A percentile compares a stretch with the other conserved stretches of the same genome.
These are phyloP conservation scores for Camelina sativa DNA, from an alignment of 345 rosid genomes.

Conservation along the genomic window DNA sequence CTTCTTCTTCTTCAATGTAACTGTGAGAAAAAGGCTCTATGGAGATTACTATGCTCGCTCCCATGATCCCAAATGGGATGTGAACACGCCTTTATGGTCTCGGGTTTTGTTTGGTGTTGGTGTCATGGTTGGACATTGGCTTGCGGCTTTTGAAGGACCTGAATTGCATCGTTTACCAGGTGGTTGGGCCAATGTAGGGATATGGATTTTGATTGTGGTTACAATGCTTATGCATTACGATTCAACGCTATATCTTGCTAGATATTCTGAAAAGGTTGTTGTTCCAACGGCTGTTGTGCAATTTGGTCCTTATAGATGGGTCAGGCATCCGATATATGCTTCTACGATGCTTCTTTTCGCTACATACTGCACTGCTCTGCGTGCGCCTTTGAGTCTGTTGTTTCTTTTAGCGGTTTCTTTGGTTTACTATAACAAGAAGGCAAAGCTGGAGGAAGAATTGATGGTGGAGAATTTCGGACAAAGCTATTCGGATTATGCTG, in stretches of 20 bases:
- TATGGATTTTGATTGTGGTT: slow-evolving; percentile 70
- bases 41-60: slow-evolving; percentile 72
- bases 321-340: slow-evolving; percentile 77
- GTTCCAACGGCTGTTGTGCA: slow-evolving; percentile 85
- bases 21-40: slow-evolving; percentile 73
- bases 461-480: slow-evolving; percentile 82
- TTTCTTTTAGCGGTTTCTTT: slow-evolving; percentile 66
- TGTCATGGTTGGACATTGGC: slow-evolving; percentile 71
- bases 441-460: slow-evolving; percentile 69
- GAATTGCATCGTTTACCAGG: slow-evolving; percentile 79
- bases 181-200: slow-evolving; percentile 68
- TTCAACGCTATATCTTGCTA: slow-evolving; percentile 80
- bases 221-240: slow-evolving; percentile 76
- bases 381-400: slow-evolving; percentile 75
- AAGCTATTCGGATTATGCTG: slow-evolving; percentile 63
- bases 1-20: slow-evolving; percentile 88
- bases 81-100: slow-evolving; percentile 59
- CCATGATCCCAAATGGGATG: slow-evolving; percentile 86
- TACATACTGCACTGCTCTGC: slow-evolving; percentile 64
- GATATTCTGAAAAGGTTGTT: slow-evolving; percentile 80
- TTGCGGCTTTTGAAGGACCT: slow-evolving; percentile 90
- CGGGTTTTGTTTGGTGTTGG: slow-evolving; percentile 66
- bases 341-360: slow-evolving; percentile 75
- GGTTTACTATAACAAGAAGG: slow-evolving; percentile 73
- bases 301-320: slow-evolving; percentile 92